A percentile compares a stretch with the other conserved stretches of the same genome.
These are phyloP conservation scores for Exutisphaerella laricina DNA, from an alignment of 2,329 filamentous ascomycete genomes.

Conservation along the genomic window DNA sequence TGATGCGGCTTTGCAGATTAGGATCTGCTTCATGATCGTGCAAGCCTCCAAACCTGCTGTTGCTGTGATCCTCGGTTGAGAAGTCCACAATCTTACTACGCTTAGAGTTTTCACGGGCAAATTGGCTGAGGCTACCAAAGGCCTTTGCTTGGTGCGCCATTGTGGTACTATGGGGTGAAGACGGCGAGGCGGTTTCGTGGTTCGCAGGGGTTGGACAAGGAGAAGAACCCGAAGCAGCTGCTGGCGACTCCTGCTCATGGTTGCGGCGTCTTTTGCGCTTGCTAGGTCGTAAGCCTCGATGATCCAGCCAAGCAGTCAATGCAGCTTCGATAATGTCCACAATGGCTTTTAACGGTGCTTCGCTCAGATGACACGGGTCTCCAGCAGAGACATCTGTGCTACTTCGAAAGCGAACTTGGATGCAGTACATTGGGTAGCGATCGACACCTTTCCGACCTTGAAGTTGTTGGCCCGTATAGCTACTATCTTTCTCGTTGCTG, in stretches of 20 bases:
- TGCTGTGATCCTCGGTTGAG: neutral
- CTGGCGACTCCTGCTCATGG: conserved; percentile 8
- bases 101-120: neutral
- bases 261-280: conserved; percentile 23
- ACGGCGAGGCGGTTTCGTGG: neutral
- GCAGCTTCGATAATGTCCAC: conserved; percentile 62
- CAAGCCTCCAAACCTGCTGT: neutral
- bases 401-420: conserved; percentile 47
- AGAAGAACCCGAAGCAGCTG: neutral
- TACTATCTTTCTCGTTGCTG: conserved; percentile 29
- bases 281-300: conserved; percentile 60
- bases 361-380: no score
- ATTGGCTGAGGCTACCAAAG: neutral
- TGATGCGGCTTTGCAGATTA: neutral
- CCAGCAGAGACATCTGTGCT: conserved; percentile 5
- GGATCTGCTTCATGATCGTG: conserved; percentile 1
- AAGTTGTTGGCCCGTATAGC: conserved; percentile 43
- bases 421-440: conserved; percentile 81
- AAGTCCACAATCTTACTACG: conserved; percentile 6
- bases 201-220: neutral
- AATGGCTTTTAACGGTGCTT: conserved; percentile 47
- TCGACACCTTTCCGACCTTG: conserved; percentile 63
- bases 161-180: neutral
- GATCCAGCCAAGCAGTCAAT: conserved; percentile 67
- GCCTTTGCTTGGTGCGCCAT: neutral